phyloP scores from a whole-genome alignment of 257 asterid genomes.

The Echium plantagineum region DNA sequence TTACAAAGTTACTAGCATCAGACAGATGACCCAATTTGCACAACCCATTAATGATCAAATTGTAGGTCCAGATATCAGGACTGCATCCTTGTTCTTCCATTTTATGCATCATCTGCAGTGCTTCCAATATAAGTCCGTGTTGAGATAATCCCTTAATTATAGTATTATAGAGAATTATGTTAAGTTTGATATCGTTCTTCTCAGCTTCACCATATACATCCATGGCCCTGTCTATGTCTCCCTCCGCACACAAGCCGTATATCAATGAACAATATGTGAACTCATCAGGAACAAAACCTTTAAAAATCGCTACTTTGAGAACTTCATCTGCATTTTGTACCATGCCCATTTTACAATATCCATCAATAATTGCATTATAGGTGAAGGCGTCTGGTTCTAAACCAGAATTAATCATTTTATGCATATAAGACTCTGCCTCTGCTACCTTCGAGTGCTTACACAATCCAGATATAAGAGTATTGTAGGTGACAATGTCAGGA shows the following conservation, averaged over 20 bases:
- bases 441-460: slow-evolving; percentile 69
- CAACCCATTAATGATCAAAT: slow-evolving; percentile 62
- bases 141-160: slow-evolving; percentile 64
- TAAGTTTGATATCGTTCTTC: slow-evolving; percentile 43
- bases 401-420: slow-evolving; percentile 69
- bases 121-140: slow-evolving; percentile 57
- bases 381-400: slow-evolving; percentile 67
- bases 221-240: slow-evolving; percentile 58
- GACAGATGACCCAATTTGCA: slow-evolving; percentile 77
- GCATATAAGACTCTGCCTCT: slow-evolving; percentile 67
- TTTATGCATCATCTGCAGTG: slow-evolving; percentile 59
- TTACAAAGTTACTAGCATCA: slow-evolving; percentile 49
- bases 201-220: slow-evolving; percentile 40
- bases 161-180: slow-evolving; percentile 45
- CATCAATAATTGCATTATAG: slow-evolving; percentile 66
- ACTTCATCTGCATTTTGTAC: slow-evolving; percentile 51
- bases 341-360: slow-evolving; percentile 67
- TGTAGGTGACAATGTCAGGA: slow-evolving; percentile 77
- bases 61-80: slow-evolving; percentile 77
- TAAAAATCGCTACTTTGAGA: slow-evolving; percentile 49
- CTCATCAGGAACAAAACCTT: slow-evolving; percentile 75
- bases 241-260: slow-evolving; percentile 61
- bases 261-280: slow-evolving; percentile 71
- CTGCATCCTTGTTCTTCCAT: slow-evolving; percentile 56
- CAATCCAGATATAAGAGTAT: slow-evolving; percentile 69